phyloP scores from a whole-genome alignment of 495 filamentous ascomycete genomes.

The Staphylotrichum longicolle region DNA sequence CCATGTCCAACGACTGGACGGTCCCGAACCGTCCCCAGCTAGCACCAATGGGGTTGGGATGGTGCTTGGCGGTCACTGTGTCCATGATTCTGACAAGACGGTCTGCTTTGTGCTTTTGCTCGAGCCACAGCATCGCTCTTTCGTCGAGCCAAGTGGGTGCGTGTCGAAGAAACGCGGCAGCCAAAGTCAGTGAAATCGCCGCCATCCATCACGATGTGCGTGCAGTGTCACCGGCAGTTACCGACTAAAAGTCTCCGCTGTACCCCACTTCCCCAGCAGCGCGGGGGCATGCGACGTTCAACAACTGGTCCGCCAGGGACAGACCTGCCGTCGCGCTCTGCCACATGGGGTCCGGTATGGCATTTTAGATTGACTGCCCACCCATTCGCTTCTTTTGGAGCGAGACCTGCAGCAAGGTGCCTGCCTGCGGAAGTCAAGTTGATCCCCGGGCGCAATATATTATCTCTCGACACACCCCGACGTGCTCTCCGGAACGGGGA shows the following conservation, averaged over 20 bases:
- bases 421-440: constrained; percentile 22
- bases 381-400: constrained; percentile 15
- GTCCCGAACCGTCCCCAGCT: neutral
- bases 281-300: constrained; percentile 24
- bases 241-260: constrained; percentile 34
- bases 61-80: no score
- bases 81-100: no score
- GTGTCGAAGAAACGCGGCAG: no score
- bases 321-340: constrained; percentile 10
- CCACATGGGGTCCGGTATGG: constrained; percentile 28
- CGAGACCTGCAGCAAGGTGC: constrained; percentile 13
- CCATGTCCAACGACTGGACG: no score
- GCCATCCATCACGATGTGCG: neutral
- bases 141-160: no score
- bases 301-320: neutral
- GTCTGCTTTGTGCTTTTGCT: no score
- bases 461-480: constrained; percentile 25
- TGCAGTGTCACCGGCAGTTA: constrained; percentile 29
- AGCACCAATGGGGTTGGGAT: no score
- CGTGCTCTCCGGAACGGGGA: constrained; percentile 32
- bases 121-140: no score
- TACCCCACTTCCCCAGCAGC: constrained; percentile 21
- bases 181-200: no score
- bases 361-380: constrained; percentile 26
- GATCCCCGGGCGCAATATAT: constrained; percentile 34